These are phyloP conservation scores for Chrysosporium keratinophilum DNA, from an alignment of 2,329 filamentous ascomycete genomes.

Conservation along the genomic window DNA sequence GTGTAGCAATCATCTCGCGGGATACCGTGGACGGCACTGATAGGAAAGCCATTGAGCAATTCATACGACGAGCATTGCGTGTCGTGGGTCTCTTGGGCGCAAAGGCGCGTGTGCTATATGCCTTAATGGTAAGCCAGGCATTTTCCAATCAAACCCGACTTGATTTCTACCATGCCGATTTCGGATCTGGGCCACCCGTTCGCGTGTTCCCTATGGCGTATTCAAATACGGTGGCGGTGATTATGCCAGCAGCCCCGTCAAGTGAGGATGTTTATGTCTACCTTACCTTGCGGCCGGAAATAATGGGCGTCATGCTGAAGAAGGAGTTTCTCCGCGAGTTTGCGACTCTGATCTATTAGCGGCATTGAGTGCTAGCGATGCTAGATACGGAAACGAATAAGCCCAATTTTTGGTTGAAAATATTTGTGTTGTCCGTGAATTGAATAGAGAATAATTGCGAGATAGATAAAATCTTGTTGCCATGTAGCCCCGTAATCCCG, in stretches of 20 bases:
- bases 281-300: background rate
- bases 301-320: background rate
- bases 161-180: slow-evolving; percentile 1
- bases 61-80: background rate
- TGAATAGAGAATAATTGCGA: too few relatives aligned
- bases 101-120: slow-evolving; percentile 3
- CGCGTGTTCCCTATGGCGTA: slow-evolving; percentile 1
- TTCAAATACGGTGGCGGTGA: background rate
- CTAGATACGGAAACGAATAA: background rate
- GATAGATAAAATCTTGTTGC: too few relatives aligned
- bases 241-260: background rate
- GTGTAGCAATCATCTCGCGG: background rate
- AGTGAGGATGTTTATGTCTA: background rate
- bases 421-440: too few relatives aligned
- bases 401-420: too few relatives aligned
- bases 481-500: too few relatives aligned
- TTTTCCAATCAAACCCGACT: slow-evolving; percentile 3
- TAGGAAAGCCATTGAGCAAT: background rate
- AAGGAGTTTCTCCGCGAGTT: background rate
- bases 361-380: background rate
- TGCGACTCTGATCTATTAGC: background rate
- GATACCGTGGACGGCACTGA: background rate
- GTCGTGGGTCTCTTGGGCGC: background rate
- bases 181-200: background rate
- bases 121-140: slow-evolving; percentile 4